A percentile compares a stretch with the other conserved stretches of the same genome.
These are phyloP conservation scores for Nothopassalora personata DNA, from an alignment of 2,329 filamentous ascomycete genomes.

Conservation along the genomic window DNA sequence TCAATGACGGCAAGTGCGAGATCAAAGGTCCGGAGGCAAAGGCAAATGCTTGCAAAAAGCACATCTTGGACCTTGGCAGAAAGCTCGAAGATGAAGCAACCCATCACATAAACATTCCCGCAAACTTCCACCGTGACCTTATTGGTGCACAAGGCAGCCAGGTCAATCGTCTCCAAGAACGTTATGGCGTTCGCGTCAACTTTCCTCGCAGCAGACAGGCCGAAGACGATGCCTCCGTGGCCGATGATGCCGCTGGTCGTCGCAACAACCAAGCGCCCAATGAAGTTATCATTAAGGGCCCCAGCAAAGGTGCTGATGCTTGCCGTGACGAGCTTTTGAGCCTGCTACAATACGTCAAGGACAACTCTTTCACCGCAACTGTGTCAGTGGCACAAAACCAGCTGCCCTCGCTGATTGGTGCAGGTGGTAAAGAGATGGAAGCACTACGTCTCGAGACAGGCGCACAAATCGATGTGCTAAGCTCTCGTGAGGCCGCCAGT, in stretches of 20 bases:
- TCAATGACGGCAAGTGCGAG: conserved; percentile 89
- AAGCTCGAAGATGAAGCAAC: conserved; percentile 88
- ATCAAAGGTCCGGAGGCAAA: conserved; percentile 95
- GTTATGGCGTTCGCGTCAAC: conserved; percentile 91
- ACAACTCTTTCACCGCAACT: conserved; percentile 74
- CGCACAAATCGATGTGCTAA: conserved; percentile 86
- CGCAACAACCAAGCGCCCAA: conserved; percentile 68
- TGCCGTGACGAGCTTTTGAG: conserved; percentile 87
- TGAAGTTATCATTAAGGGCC: conserved; percentile 85
- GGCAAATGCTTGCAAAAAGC: conserved; percentile 75
- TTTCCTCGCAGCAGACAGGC: conserved; percentile 66
- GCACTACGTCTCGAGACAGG: conserved; percentile 78
- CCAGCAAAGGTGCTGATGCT: conserved; percentile 86
- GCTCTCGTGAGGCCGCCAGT: conserved; percentile 64
- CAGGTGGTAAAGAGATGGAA: conserved; percentile 85
- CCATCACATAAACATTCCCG: conserved; percentile 80
- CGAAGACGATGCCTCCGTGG: conserved; percentile 64
- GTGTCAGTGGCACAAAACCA: conserved; percentile 87
- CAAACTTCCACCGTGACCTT: conserved; percentile 88
- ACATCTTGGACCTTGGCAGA: conserved; percentile 73
- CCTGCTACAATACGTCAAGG: conserved; percentile 80
- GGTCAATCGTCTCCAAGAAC: conserved; percentile 85
- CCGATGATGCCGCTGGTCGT: conserved; percentile 59
- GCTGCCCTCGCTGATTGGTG: conserved; percentile 87
- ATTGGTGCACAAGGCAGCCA: conserved; percentile 84